Evolutionary conservation across 23 red algal species (phyloP), one percentile per base, ranked within the genome.

Genomic region (Gracilaria gracilis): DNA sequence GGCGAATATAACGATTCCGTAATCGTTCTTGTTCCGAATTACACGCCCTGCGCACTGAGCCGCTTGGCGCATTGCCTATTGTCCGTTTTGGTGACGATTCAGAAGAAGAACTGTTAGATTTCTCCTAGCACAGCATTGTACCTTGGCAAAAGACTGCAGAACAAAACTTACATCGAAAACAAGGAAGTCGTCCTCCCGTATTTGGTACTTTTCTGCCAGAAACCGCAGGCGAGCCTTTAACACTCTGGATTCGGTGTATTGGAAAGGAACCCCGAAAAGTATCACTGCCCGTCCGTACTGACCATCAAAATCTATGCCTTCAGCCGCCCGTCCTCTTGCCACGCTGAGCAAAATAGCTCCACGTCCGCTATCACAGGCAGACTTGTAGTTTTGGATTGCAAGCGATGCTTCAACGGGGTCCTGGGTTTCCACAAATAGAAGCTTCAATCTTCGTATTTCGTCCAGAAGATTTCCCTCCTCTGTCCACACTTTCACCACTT

Each of bases 341-440:
- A 99, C 97, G 57, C 93, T 96, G 20, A 99, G 65, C 34, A 99
- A 95, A 71, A 99, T 79, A 23, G 97, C 97, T 38, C 97, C 97
- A 7, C 97, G 94, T 11, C 97, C 97, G 42, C 76, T 79, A 58
- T 99, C 97, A 69, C 93, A 96, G 17, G 97, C 89, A 31, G 75
- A 81, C 36, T 93, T 91, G 80, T 93, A 99, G 38, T 96, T 96
- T 77, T 99, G 75, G 47, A 99, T 88, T 23, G 97, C 97, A 19
- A 96, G 76, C 15, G 94, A 93, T 37, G 88, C 84, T 87, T 99
- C 97, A 46, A 96, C 79, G 37, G 87, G 84, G 59, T 99, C 97
- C 42, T 95, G 97, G 28, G 97, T 99, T 87, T 99, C 97, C 24
- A 99, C 93, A 62, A 99, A 99, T 11, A 99, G 88, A n/a, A 99